Base-by-base conservation (phyloP, 495 filamentous ascomycete species). In the Penicillium alfredii region DNA sequence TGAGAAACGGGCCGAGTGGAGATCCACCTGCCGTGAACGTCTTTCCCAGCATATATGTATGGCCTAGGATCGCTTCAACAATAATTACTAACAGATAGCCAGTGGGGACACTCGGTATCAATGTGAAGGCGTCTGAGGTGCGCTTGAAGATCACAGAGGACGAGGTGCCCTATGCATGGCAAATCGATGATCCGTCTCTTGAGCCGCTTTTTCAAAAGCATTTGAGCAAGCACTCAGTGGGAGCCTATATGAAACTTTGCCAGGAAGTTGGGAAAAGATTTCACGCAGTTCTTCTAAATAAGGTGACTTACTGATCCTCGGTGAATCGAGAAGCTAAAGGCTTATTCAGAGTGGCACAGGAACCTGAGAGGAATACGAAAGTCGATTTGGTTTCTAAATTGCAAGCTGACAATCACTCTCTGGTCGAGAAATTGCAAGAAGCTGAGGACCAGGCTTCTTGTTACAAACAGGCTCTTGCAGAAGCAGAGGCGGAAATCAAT, bases 161-260 rank as follows among this genome's bases (percentile, higher is more conserved):
- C 6, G 25, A 38, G 4, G 10, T 28, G 9, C 25, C 9, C 13
- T 38, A 38, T 30, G 8, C 4, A 9, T 38, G 35, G 35, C 6
- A 38, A 18, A 31, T 38, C 30, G 27, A 38, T 10, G 35, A 38
- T 24, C 26, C 18, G 5, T 13, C 15, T 8, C 26, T 38, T 4
- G 14, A 30, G 18, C 26, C 16, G 5, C n/a, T 38, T 3, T 38
- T 38, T 22, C 6, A 38, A 23, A 38, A 38, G 14, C 35, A 38
- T 24, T 11, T 38, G 12, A 38, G 35, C 12, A 38, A 38, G 11
- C 35, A 38, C 18, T 38, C 35, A n/a, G 35, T 38, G n/a, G 27
- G 35, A 3, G 27, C 27, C 3, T 38, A 38, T 12, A 38, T 31
- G 17, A 15, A 4, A 4, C 35, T 38, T 19, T 8, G 19, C 13